Conservation (phyloP, 1,284 basidiomycete species). For the Austropuccinia psidii region DNA sequence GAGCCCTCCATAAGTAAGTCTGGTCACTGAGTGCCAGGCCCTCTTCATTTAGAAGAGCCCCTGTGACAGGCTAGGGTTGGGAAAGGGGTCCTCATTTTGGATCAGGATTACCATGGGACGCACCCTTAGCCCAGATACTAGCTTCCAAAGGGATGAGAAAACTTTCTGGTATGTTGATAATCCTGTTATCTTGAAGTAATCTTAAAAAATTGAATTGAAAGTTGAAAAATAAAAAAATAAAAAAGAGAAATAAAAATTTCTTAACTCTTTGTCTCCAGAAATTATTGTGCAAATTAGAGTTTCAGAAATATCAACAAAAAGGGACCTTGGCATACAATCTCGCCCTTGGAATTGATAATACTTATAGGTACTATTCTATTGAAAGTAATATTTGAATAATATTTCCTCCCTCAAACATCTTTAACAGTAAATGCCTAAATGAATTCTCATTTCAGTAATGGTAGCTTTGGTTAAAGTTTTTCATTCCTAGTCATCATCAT, state of each 20-base stretch:
- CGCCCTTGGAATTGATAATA: background rate
- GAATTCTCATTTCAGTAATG: background rate
- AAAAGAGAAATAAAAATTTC: too few species aligned
- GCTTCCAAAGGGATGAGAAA: background rate
- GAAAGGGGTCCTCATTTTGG: too few species aligned
- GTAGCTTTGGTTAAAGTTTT: background rate
- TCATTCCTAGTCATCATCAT: background rate
- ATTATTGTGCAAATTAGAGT: background rate
- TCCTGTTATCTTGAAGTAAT: background rate
- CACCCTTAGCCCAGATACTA: too few species aligned
- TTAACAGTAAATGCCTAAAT: background rate
- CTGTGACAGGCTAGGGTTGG: too few species aligned
- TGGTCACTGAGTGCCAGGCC: too few species aligned
- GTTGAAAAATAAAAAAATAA: too few species aligned
- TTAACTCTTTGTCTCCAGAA: background rate
- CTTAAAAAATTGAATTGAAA: too few species aligned
- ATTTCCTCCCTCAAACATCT: background rate
- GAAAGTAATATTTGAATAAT: background rate
- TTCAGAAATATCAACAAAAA: background rate
- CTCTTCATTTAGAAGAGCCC: too few species aligned
- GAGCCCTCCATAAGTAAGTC: too few species aligned
- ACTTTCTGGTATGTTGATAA: background rate
- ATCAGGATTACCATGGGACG: too few species aligned
- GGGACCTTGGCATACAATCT: background rate
- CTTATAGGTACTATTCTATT: background rate